Percentiles rank a stretch among this genome's conserved stretches.
Evolutionary conservation across 306 rosid species (phyloP).

Genomic region (Lotus japonicus): DNA sequence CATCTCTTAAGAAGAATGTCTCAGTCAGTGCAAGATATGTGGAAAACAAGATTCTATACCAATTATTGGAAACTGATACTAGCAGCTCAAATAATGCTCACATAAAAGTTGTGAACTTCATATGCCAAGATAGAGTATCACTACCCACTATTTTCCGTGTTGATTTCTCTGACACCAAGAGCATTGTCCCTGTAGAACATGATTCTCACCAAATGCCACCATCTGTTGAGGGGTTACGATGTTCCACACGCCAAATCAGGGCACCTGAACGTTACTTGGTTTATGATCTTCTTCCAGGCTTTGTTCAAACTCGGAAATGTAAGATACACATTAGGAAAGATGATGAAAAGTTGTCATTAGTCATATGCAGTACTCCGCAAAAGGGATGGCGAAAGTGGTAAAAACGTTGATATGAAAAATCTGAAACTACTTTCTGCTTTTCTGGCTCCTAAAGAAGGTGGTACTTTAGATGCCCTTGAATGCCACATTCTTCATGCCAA

Average conservation of each 20-base stretch:
- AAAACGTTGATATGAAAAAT: too few relatives aligned
- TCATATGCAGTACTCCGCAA: too few relatives aligned
- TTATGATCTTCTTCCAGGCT: conserved; percentile 44
- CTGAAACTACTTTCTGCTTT: too few relatives aligned
- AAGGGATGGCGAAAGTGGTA: too few relatives aligned
- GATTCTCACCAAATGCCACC: conserved; percentile 24
- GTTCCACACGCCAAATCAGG: conserved; percentile 66
- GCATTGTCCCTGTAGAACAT: neutral
- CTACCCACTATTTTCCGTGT: conserved; percentile 42
- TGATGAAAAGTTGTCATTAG: too few relatives aligned
- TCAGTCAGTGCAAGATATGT: conserved; percentile 51
- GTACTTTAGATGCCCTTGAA: too few relatives aligned
- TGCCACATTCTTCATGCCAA: too few relatives aligned
- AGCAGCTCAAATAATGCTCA: conserved; percentile 11
- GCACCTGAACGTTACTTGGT: conserved; percentile 86
- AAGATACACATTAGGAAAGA: too few relatives aligned
- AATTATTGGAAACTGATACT: conserved; percentile 37
- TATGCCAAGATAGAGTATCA: conserved; percentile 30
- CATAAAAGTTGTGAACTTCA: conserved; percentile 49
- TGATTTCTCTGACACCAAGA: neutral
- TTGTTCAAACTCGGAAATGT: conserved; percentile 13
- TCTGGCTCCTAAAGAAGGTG: too few relatives aligned
- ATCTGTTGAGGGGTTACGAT: conserved; percentile 40
- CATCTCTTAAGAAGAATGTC: conserved; percentile 48
- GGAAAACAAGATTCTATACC: conserved; percentile 56